Evolutionary conservation across 2,329 filamentous ascomycete species (phyloP), one percentile per base, ranked within the genome.

Genomic region (Diplodia corticola): DNA sequence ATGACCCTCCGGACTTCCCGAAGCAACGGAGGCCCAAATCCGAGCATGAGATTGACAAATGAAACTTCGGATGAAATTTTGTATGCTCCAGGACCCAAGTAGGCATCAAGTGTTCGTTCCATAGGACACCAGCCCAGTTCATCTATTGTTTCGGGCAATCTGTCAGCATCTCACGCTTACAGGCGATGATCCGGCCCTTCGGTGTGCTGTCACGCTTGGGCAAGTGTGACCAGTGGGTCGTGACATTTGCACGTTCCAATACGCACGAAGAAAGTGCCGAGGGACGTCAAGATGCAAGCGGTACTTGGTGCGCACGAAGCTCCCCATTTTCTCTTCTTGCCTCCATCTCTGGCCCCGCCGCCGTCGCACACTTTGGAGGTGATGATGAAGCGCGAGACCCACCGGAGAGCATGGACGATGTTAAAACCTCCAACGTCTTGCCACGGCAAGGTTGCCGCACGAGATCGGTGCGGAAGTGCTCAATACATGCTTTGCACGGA

Each of bases 401-500:
- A 65, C 63, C 63, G 15, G 63, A 49, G 13, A 65, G 28, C 63
- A 65, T 55, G 13, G 50, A 37, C 13, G 63, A 46, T 13, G 63
- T 35, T 7, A 65, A 28, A 37, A 57, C 63, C 51, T 65, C 53
- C 40, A 65, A n/a, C 26, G 26, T 46, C 28, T 71, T 72, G 22
- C 77, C 73, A 28, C 78, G 74, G 64, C 77, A 79, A 9, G 77
- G 78, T 37, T 73, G 69, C 5, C 76, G 73, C 50, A 78, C 65
- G 30, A 79, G 69, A 49, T 78, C 74, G 24, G 72, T 70, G 64
- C 76, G 77, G 71, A 73, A 79, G 64, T 78, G 73, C 24, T 77
- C 73, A 26, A 79, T 68, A 54, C 78, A 80, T 1, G 76, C 71
- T 44, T 72, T 74, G 71, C 78, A 80, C 12, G 78, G 78, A 40